phyloP scores from a whole-genome alignment of 108 stramenopile species.

The Cyclostephanos tholiformis region DNA sequence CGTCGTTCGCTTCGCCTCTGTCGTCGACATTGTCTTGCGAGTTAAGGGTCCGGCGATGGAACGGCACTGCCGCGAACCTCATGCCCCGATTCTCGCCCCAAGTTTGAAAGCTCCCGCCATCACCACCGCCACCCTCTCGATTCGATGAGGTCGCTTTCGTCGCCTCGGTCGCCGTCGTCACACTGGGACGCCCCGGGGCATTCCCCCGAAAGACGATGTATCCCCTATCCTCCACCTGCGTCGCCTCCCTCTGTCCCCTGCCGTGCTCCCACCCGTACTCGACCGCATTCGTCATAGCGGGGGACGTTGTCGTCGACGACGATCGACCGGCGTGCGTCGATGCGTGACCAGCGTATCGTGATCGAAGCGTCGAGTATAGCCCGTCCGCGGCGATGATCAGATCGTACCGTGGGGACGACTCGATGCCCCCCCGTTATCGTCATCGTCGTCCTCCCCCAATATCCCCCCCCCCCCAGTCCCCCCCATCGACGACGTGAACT shows the following conservation, averaged over 20 bases:
- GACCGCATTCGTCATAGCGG: slow-evolving; percentile 20
- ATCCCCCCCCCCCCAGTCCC: no score
- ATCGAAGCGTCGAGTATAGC: slow-evolving; percentile 68
- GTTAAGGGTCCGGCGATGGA: slow-evolving; percentile 49
- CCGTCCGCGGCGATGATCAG: slow-evolving; percentile 88
- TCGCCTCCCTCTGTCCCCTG: slow-evolving; percentile 56
- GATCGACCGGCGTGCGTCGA: slow-evolving; percentile 24
- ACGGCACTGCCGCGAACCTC: slow-evolving; percentile 88
- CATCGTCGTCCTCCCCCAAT: slow-evolving; percentile 15
- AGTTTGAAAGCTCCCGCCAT: slow-evolving; percentile 76
- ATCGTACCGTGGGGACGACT: slow-evolving; percentile 59
- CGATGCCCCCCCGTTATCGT: slow-evolving; percentile 36
- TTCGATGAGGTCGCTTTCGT: neutral
- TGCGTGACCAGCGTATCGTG: slow-evolving; percentile 71
- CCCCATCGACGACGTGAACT: slow-evolving; percentile 5
- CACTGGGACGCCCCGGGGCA: slow-evolving; percentile 53
- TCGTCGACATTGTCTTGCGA: slow-evolving; percentile 17
- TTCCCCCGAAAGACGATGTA: slow-evolving; percentile 89
- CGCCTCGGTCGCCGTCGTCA: no score
- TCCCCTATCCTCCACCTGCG: slow-evolving; percentile 69
- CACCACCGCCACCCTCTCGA: slow-evolving; percentile 47
- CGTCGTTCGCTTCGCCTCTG: slow-evolving; percentile 15
- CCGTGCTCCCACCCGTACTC: slow-evolving; percentile 59
- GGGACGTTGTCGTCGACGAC: slow-evolving; percentile 8
- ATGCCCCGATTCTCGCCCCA: slow-evolving; percentile 79